phyloP scores from a whole-genome alignment of 768 basidiomycete species.

The Agaricus subrufescens region DNA sequence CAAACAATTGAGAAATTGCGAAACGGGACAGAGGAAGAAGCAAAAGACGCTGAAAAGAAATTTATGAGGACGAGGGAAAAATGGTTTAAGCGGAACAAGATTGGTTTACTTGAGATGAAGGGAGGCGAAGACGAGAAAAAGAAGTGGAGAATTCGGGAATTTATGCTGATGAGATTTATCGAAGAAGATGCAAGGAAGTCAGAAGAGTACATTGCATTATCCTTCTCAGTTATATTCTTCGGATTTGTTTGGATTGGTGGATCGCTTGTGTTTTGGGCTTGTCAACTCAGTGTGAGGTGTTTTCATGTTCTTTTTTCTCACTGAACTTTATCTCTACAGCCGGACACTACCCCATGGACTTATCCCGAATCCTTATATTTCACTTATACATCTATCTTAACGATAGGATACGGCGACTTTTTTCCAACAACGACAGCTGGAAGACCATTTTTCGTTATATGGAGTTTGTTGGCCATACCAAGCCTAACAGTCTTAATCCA shows the following conservation, averaged over 20 bases:
- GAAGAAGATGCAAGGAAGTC: slow-evolving; percentile 18
- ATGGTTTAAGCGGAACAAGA: slow-evolving; percentile 5
- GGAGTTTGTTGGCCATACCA: slow-evolving; percentile 36
- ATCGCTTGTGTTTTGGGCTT: slow-evolving; percentile 30
- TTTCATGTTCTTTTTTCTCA: not conserved
- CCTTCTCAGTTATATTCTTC: slow-evolving; percentile 23
- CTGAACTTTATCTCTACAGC: not conserved
- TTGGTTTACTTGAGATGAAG: not conserved
- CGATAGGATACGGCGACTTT: slow-evolving; percentile 39
- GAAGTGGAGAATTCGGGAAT: slow-evolving; percentile 29
- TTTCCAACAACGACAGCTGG: slow-evolving; percentile 29
- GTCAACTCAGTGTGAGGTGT: slow-evolving; percentile 22
- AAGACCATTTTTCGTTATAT: slow-evolving; percentile 37
- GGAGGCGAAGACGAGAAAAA: slow-evolving; percentile 15
- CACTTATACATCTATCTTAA: slow-evolving; percentile 33
- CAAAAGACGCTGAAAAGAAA: slow-evolving; percentile 3
- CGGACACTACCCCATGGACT: slow-evolving; percentile 23
- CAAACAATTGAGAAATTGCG: slow-evolving; percentile 8
- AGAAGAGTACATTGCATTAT: slow-evolving; percentile 20
- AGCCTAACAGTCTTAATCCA: slow-evolving; percentile 39
- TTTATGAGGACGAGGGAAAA: slow-evolving; percentile 9
- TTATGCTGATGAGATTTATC: slow-evolving; percentile 33
- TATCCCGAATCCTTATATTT: slow-evolving; percentile 36
- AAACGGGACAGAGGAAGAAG: not conserved
- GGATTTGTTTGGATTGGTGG: slow-evolving; percentile 32